These are phyloP conservation scores for Phytophthora ohioensis DNA, from an alignment of 352 stramenopile genomes.

Conservation along the genomic window DNA sequence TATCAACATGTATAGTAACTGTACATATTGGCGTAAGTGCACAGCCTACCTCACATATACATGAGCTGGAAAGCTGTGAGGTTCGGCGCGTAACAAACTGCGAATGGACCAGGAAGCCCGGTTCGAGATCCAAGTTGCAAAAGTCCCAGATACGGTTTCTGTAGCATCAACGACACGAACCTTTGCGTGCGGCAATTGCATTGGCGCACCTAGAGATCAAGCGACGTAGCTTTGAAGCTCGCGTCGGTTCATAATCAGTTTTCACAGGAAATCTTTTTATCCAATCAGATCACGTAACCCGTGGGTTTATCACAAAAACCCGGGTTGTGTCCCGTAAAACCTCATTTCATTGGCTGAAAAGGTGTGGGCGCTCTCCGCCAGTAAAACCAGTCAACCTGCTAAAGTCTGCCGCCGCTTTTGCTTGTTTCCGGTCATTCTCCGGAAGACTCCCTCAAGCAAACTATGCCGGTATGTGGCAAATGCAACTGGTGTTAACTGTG, in stretches of 20 bases:
- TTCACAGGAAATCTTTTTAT: not conserved
- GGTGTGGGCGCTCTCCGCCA: slow-evolving; percentile 22
- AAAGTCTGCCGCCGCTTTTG: not conserved
- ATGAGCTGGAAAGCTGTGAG: not conserved
- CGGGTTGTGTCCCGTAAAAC: not conserved
- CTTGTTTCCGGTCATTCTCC: slow-evolving; percentile 30
- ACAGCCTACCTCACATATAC: too few species aligned
- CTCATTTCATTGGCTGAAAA: slow-evolving; percentile 31
- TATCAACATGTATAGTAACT: too few species aligned
- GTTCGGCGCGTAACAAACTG: slow-evolving; percentile 3
- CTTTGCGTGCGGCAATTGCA: slow-evolving; percentile 9
- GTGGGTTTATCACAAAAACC: slow-evolving; percentile 5
- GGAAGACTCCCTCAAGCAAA: slow-evolving; percentile 52
- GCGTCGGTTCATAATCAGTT: not conserved
- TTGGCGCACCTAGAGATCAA: slow-evolving; percentile 1
- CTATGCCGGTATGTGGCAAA: slow-evolving; percentile 42
- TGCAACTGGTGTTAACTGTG: not conserved
- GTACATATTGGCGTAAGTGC: too few species aligned
- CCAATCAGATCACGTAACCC: not conserved
- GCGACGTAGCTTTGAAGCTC: not conserved
- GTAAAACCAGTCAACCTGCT: slow-evolving; percentile 24
- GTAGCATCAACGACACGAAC: slow-evolving; percentile 2
- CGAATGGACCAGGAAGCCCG: slow-evolving; percentile 8
- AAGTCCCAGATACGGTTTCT: slow-evolving; percentile 3
- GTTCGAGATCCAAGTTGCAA: slow-evolving; percentile 2